These are phyloP conservation scores for Larix kaempferi DNA, from an alignment of 75 land plant species.

Conservation along the genomic window DNA sequence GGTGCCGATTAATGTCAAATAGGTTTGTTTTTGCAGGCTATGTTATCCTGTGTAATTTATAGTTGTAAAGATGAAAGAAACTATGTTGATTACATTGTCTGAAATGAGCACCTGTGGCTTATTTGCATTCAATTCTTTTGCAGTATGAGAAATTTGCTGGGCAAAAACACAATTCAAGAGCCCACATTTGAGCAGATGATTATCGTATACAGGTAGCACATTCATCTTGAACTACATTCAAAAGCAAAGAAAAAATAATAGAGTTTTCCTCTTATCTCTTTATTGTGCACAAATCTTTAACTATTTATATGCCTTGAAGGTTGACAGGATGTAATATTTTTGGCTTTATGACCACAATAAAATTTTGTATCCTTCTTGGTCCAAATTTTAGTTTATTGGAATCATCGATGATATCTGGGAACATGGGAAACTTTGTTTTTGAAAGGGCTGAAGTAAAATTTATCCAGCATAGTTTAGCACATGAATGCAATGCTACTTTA, in stretches of 20 bases:
- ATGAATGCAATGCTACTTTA: too few species aligned
- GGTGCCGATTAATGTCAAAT: conserved; percentile 21
- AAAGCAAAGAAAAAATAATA: neutral
- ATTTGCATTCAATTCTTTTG: conserved; percentile 8
- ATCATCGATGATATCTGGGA: too few species aligned
- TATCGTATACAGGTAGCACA: conserved; percentile 77
- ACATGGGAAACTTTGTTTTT: too few species aligned
- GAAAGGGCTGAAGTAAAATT: too few species aligned
- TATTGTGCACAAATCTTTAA: neutral
- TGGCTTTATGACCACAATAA: too few species aligned
- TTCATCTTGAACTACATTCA: neutral
- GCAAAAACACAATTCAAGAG: conserved; percentile 75
- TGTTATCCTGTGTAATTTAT: neutral
- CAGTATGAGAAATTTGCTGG: conserved; percentile 53
- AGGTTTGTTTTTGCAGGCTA: neutral
- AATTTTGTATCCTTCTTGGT: too few species aligned
- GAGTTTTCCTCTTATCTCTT: neutral
- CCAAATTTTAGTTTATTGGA: too few species aligned
- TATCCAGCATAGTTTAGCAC: too few species aligned
- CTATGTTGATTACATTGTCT: neutral
- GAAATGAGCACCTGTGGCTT: neutral
- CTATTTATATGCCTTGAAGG: too few species aligned
- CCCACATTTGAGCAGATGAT: conserved; percentile 95
- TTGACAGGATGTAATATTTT: too few species aligned
- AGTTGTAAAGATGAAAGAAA: neutral